Base-by-base conservation (phyloP, 768 basidiomycete species). In the Mycena belliarum region DNA sequence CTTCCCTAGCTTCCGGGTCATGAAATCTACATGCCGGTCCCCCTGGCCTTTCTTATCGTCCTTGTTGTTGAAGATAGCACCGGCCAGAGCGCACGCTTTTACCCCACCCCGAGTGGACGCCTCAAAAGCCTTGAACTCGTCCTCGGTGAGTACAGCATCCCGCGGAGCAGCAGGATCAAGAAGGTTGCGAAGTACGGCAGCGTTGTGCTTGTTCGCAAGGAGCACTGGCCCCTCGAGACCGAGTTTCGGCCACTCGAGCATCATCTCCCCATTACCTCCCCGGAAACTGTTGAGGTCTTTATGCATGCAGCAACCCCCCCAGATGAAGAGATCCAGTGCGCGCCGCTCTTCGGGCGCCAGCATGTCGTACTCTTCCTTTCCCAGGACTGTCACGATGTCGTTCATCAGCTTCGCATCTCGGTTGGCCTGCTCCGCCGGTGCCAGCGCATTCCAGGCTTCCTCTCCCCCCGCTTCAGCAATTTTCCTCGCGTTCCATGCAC, bases 231-330 rank as follows among this genome's bases (percentile, higher is more conserved):
- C 56, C 7, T 53, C 8, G 6, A 67, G n/a, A 9, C 59, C 64
- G 14, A 52, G 38, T 21, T 55, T 51, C 29, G 38, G 38, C 71
- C 73, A 76, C 20, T 50, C 72, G n/a, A 29, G 54, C 52, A 58
- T 49, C 70, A 76, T 73, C 35, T 56, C 63, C 11, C 24, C 23
- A 38, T 65, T 64, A 0, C 73, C 73, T 11, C 65, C 72, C 46
- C 72, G 71, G 43, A 73, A 61, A 11, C 63, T 60, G 50, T 76
- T 77, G 40, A 65, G 62, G 24, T 75, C 74, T 58, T 76, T 76
- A 61, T 77, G 75, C 71, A 73, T 74, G 43, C 70, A 72, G 59
- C 76, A 77, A 1, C 73, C 74, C 21, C 60, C 71, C 68, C 69
- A 72, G 7, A 77, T 55, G 57, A 76, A 76, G 2, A 75, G 61